Evolutionary conservation across 1,139 yeast genomes (phyloP).

Genomic region (Meyerozyma sp.): DNA sequence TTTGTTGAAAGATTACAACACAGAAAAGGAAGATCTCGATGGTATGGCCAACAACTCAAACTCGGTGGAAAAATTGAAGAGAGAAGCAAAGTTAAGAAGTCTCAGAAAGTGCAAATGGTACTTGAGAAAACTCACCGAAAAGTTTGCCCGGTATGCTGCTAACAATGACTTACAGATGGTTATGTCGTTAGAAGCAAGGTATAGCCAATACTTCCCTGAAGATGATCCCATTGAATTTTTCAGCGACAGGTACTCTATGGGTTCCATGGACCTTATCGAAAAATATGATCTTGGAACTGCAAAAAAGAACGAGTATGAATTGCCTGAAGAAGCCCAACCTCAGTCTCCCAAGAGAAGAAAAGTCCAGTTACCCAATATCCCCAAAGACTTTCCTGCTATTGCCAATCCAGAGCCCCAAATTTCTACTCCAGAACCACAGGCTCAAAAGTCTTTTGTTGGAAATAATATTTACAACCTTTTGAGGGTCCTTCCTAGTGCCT

Average conservation of each 20-base stretch:
- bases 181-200: slow-evolving; percentile 60
- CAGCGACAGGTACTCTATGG: slow-evolving; percentile 41
- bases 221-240: slow-evolving; percentile 41
- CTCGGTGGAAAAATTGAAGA: slow-evolving; percentile 14
- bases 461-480: slow-evolving; percentile 50
- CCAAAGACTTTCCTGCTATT: neutral
- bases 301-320: slow-evolving; percentile 8
- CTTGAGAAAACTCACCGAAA: slow-evolving; percentile 20
- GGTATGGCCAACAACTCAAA: neutral
- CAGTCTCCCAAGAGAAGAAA: slow-evolving; percentile 10
- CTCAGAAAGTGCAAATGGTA: slow-evolving; percentile 19
- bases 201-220: slow-evolving; percentile 60
- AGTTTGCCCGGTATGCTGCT: slow-evolving; percentile 16
- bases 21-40: slow-evolving; percentile 11
- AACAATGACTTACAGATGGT: slow-evolving; percentile 63
- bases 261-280: slow-evolving; percentile 39
- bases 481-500: slow-evolving; percentile 48
- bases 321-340: slow-evolving; percentile 6
- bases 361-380: slow-evolving; percentile 12
- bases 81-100: slow-evolving; percentile 13
- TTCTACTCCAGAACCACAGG: slow-evolving; percentile 8
- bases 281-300: slow-evolving; percentile 36
- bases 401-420: slow-evolving; percentile 12
- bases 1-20: slow-evolving; percentile 31
- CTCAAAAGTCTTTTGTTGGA: slow-evolving; percentile 35